Evolutionary conservation across 345 rosid species (phyloP).

Genomic region (Sonneratia alba): DNA sequence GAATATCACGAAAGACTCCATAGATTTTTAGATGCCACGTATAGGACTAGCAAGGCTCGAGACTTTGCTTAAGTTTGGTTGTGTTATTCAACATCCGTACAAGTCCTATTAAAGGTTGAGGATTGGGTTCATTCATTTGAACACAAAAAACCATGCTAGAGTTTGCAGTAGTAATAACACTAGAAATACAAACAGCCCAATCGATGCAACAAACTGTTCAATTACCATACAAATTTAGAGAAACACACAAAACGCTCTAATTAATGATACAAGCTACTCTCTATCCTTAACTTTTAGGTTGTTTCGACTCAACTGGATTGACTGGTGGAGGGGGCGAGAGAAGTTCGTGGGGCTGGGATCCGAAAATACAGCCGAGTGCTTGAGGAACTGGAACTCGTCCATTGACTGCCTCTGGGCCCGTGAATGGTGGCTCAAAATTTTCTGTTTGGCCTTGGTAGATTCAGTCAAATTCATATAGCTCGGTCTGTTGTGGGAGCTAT

Average conservation of each 20-base stretch:
- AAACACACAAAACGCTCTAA: constrained; percentile 10
- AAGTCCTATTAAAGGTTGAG: background rate
- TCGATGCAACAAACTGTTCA: constrained; percentile 53
- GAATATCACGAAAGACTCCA: too few relatives aligned
- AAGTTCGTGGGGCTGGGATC: constrained; percentile 34
- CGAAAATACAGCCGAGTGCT: constrained; percentile 37
- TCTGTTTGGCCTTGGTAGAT: constrained; percentile 79
- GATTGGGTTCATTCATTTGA: background rate
- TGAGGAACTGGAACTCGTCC: constrained; percentile 83
- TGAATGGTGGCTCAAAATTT: constrained; percentile 18
- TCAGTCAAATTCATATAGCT: constrained; percentile 80
- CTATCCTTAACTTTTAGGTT: constrained; percentile 17
- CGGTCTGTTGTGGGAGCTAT: constrained; percentile 46
- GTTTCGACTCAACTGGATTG: constrained; percentile 19
- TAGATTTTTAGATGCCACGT: too few relatives aligned
- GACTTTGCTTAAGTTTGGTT: too few relatives aligned
- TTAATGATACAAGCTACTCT: constrained; percentile 9
- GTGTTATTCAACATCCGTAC: too few relatives aligned
- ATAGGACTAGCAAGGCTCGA: too few relatives aligned
- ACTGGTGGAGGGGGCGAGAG: constrained; percentile 41
- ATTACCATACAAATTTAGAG: constrained; percentile 8
- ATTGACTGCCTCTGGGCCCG: constrained; percentile 65
- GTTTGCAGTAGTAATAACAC: background rate
- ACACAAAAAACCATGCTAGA: background rate
- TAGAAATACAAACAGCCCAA: too few relatives aligned